These are phyloP conservation scores for Candida maris DNA, from an alignment of 805 yeast species.

Conservation along the genomic window DNA sequence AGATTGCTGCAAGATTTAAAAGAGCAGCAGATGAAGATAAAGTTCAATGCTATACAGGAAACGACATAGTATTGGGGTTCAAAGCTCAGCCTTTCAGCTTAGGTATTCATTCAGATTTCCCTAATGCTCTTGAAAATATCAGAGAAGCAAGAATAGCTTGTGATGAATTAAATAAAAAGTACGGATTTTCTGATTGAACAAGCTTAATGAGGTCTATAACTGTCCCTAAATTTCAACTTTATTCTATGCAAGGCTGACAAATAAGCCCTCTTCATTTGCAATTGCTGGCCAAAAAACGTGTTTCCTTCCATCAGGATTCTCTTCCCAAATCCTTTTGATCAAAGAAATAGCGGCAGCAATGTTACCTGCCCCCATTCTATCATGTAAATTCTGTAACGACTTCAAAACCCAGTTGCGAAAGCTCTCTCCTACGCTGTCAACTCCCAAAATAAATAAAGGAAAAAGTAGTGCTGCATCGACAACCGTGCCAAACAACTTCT, in stretches of 20 bases:
- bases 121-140: conserved; percentile 27
- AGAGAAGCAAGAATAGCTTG: conserved; percentile 22
- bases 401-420: conserved; percentile 5
- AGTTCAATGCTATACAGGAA: conserved; percentile 14
- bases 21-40: conserved; percentile 15
- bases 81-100: conserved; percentile 22
- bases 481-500: conserved; percentile 5
- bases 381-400: conserved; percentile 2
- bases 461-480: conserved; percentile 8
- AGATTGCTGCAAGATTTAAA: conserved; percentile 12
- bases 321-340: conserved; percentile 4
- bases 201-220: too few species aligned
- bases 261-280: conserved; percentile 2
- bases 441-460: conserved; percentile 8
- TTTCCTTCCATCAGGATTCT: conserved; percentile 10
- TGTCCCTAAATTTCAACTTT: too few species aligned
- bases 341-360: conserved; percentile 3
- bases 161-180: conserved; percentile 16
- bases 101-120: conserved; percentile 32
- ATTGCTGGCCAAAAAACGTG: conserved; percentile 10
- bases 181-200: conserved; percentile 2
- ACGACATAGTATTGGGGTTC: conserved; percentile 13
- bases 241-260: conserved; percentile 9
- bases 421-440: conserved; percentile 3
- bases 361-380: conserved; percentile 7